Conservation (phyloP, 177 flowering plant genomes). For the Vitis hybrid region DNA sequence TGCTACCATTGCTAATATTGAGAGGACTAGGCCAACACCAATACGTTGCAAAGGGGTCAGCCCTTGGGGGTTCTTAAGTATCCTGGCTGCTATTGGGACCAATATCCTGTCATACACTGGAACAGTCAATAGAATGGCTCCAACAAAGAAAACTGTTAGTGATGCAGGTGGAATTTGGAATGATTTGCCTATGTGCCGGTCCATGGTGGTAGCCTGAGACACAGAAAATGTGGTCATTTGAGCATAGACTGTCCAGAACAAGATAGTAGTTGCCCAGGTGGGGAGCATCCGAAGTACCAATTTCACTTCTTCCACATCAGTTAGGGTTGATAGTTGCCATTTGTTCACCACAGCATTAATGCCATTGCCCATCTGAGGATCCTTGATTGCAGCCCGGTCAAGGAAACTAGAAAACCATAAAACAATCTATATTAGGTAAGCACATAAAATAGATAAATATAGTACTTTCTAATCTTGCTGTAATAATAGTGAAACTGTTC, state of each 20-base stretch:
- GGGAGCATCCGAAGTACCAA: constrained; percentile 83
- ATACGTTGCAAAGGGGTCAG: constrained; percentile 73
- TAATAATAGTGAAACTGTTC: no score
- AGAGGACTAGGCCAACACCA: constrained; percentile 61
- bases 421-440: background rate
- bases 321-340: constrained; percentile 64
- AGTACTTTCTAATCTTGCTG: no score
- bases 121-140: constrained; percentile 67
- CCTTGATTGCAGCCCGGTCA: constrained; percentile 84
- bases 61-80: constrained; percentile 62
- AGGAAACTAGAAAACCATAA: constrained; percentile 52
- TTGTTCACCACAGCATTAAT: constrained; percentile 17
- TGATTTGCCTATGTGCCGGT: constrained; percentile 57
- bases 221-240: constrained; percentile 91
- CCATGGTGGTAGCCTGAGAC: constrained; percentile 84
- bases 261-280: constrained; percentile 84
- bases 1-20: constrained; percentile 64
- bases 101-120: constrained; percentile 68
- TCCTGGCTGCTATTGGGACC: constrained; percentile 40
- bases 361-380: constrained; percentile 6
- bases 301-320: constrained; percentile 89
- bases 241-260: constrained; percentile 88
- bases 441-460: no score
- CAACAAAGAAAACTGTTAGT: constrained; percentile 76
- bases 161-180: constrained; percentile 79